Percentiles rank a stretch among this genome's conserved stretches.
Evolutionary conservation across 208 protist genomes (phyloP).

Genomic region (Leptomonas seymouri): DNA sequence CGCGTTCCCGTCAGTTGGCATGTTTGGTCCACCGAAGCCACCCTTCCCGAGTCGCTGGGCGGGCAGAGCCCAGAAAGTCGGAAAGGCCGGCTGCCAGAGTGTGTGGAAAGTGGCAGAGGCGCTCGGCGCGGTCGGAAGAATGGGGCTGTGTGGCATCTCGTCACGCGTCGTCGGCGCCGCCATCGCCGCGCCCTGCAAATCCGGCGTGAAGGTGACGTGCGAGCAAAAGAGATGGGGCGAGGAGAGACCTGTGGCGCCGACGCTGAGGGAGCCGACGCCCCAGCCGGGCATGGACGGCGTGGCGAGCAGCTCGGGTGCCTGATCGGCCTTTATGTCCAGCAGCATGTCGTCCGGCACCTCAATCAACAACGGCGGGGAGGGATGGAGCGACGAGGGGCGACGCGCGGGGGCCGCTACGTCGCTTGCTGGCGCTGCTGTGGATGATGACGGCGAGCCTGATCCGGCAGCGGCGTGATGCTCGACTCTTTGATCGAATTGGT

Average conservation of each 20-base stretch:
- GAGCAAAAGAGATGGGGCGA: neutral
- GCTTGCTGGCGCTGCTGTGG: too few relatives aligned
- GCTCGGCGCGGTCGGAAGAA: conserved; percentile 11
- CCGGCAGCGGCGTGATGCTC: neutral
- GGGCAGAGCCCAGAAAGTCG: neutral
- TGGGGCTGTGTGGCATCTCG: conserved; percentile 17
- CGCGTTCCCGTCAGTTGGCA: neutral
- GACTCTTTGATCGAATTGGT: too few relatives aligned
- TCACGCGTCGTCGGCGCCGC: neutral
- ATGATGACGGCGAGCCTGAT: neutral
- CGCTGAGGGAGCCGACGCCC: conserved; percentile 11
- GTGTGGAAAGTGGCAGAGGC: conserved; percentile 17
- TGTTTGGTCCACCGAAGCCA: neutral
- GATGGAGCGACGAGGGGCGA: conserved; percentile 3
- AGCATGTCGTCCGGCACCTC: conserved; percentile 33
- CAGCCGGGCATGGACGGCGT: conserved; percentile 15
- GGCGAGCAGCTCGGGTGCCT: conserved; percentile 4
- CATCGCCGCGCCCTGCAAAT: conserved; percentile 12
- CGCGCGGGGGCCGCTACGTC: neutral
- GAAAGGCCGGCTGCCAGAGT: conserved; percentile 15
- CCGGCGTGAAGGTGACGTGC: conserved; percentile 8
- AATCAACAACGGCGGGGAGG: conserved; percentile 27
- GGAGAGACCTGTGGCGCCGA: neutral
- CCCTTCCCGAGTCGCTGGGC: neutral
- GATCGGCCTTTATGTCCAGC: conserved; percentile 11